A percentile compares a stretch with the other conserved stretches of the same genome.
Conservation (phyloP, 1,139 yeast species). For the Trichomonascaceae sp. region DNA sequence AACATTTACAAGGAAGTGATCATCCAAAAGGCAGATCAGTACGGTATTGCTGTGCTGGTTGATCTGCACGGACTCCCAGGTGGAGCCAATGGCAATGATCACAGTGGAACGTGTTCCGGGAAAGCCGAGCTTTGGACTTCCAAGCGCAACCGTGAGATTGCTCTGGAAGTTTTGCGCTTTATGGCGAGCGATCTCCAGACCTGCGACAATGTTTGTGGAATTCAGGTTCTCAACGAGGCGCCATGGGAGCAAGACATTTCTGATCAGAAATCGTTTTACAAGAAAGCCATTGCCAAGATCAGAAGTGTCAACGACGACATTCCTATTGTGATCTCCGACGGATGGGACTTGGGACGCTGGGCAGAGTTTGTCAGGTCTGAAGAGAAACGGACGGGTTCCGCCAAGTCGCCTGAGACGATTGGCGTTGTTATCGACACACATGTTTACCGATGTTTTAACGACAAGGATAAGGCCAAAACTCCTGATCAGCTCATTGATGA, state of each 20-base stretch:
- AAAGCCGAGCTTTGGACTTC: constrained; percentile 53
- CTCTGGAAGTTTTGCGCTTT: constrained; percentile 42
- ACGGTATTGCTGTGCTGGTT: constrained; percentile 58
- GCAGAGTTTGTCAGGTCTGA: constrained; percentile 48
- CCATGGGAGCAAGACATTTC: constrained; percentile 35
- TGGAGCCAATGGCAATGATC: constrained; percentile 79
- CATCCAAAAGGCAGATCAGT: constrained; percentile 40
- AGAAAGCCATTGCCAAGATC: constrained; percentile 51
- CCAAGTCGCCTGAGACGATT: constrained; percentile 19
- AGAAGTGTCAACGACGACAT: constrained; percentile 40
- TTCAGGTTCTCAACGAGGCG: constrained; percentile 80
- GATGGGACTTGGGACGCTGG: constrained; percentile 87
- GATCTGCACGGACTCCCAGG: constrained; percentile 88
- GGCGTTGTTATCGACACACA: constrained; percentile 78
- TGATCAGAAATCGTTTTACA: constrained; percentile 47
- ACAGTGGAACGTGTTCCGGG: constrained; percentile 57
- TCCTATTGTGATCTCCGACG: constrained; percentile 79
- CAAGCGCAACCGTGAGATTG: constrained; percentile 31
- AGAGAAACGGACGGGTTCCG: constrained; percentile 22
- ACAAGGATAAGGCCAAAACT: constrained; percentile 49
- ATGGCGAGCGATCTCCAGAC: constrained; percentile 46
- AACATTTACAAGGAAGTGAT: constrained; percentile 34
- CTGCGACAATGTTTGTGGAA: constrained; percentile 60
- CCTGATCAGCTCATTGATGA: constrained; percentile 54
- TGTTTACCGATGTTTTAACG: constrained; percentile 75